Evolutionary conservation across 2,329 filamentous ascomycete genomes (phyloP).

Genomic region (Magnaporthiopsis rhizophila): DNA sequence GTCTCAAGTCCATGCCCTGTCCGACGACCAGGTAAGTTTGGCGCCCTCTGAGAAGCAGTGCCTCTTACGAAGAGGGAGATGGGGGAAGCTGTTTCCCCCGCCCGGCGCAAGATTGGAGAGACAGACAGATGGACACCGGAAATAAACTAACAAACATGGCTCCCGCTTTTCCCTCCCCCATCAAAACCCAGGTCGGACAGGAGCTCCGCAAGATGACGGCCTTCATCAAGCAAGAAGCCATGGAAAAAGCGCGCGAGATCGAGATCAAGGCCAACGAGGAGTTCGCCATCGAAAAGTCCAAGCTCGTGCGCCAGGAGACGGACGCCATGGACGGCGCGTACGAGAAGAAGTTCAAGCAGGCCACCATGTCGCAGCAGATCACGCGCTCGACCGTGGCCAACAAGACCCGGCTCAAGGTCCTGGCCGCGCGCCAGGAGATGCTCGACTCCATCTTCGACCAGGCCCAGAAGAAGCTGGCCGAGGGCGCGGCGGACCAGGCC

Average conservation of each 20-base stretch:
- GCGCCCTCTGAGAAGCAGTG: background rate
- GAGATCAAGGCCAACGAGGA: slow-evolving; percentile 98
- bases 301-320: slow-evolving; percentile 93
- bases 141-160: background rate
- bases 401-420: slow-evolving; percentile 85
- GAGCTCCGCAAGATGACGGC: slow-evolving; percentile 99
- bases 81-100: background rate
- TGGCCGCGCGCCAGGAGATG: slow-evolving; percentile 80
- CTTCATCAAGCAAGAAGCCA: slow-evolving; percentile 98
- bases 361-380: slow-evolving; percentile 97
- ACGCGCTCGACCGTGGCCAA: slow-evolving; percentile 93
- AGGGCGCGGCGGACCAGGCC: slow-evolving; percentile 56
- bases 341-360: slow-evolving; percentile 99
- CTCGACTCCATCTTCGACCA: slow-evolving; percentile 84
- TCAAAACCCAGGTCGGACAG: slow-evolving; percentile 66
- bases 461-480: slow-evolving; percentile 63
- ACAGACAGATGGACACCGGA: background rate
- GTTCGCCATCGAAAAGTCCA: slow-evolving; percentile 98
- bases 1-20: slow-evolving; percentile 90
- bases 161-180: slow-evolving; percentile 6
- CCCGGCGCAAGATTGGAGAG: background rate
- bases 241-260: slow-evolving; percentile 95
- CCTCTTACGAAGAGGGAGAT: slow-evolving; percentile 1
- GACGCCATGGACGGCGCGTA: slow-evolving; percentile 85
- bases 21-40: slow-evolving; percentile 79